Evolutionary conservation across 1,284 basidiomycete genomes (phyloP).

Genomic region (Boletus semigastroideus): DNA sequence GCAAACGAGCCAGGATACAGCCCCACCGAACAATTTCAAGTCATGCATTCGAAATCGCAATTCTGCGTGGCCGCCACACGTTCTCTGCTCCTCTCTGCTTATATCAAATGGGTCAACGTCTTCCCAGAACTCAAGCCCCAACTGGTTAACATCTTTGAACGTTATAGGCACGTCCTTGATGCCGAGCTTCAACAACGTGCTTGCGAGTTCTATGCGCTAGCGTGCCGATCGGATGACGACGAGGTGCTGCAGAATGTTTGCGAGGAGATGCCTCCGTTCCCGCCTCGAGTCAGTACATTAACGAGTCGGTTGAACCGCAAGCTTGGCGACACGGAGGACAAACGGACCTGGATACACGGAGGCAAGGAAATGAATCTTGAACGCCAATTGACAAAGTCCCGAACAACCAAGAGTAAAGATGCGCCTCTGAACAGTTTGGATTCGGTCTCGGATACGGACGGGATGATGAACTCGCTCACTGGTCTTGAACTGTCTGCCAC

Average conservation of each 20-base stretch:
- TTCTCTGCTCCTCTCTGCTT: conserved; percentile 91
- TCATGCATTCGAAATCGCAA: conserved; percentile 93
- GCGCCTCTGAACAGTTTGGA: conserved; percentile 27
- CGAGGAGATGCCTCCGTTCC: conserved; percentile 99
- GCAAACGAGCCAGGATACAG: conserved; percentile 93
- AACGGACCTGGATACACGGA: conserved; percentile 94
- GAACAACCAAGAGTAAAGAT: conserved; percentile 37
- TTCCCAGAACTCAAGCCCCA: conserved; percentile 98
- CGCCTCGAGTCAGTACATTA: conserved; percentile 89
- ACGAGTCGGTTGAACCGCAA: conserved; percentile 85
- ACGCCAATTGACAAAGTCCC: conserved; percentile 53
- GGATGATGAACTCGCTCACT: conserved; percentile 75
- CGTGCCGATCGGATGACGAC: conserved; percentile 81
- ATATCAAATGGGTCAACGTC: conserved; percentile 99
- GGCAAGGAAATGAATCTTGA: conserved; percentile 90
- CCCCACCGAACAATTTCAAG: conserved; percentile 93
- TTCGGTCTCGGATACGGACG: conserved; percentile 36
- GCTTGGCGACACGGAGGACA: conserved; percentile 88
- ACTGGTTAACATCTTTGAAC: conserved; percentile 92
- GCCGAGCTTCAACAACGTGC: conserved; percentile 97
- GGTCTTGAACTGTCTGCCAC: conserved; percentile 52
- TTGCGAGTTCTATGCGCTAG: conserved; percentile 92
- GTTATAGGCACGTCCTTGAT: conserved; percentile 98
- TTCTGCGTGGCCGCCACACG: conserved; percentile 92
- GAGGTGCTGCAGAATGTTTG: conserved; percentile 93